phyloP scores from a whole-genome alignment of 2,329 filamentous ascomycete species.

The Paraphoma chrysanthemicola region DNA sequence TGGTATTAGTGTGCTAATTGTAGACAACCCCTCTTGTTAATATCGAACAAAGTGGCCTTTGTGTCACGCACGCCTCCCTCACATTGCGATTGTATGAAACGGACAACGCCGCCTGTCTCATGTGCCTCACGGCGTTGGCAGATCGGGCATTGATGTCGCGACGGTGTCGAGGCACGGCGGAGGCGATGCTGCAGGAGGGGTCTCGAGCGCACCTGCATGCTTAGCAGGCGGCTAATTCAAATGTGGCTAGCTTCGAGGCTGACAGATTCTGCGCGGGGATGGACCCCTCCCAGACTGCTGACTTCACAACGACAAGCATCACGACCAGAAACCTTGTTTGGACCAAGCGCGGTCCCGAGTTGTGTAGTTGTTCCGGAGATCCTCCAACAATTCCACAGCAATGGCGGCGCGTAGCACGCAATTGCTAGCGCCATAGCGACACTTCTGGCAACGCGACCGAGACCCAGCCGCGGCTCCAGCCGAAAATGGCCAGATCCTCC shows the following conservation, averaged over 20 bases:
- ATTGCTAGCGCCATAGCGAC: not conserved
- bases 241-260: not conserved
- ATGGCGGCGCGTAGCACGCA: not conserved
- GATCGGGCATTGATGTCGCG: not conserved
- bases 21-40: conserved; percentile 1
- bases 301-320: not conserved
- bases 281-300: not conserved
- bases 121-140: not conserved
- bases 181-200: not conserved
- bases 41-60: conserved; percentile 7
- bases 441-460: not conserved
- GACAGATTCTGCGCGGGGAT: not conserved
- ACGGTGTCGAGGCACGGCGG: not conserved
- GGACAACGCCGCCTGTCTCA: not conserved
- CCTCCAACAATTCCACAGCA: not conserved
- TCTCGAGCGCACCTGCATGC: not conserved
- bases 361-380: not conserved
- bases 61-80: not conserved
- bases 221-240: not conserved
- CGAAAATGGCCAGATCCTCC: not conserved
- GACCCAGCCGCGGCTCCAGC: not conserved
- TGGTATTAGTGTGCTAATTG: not conserved
- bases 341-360: not conserved
- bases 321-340: not conserved
- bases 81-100: not conserved